Evolutionary conservation across 2,329 filamentous ascomycete genomes (phyloP).

Genomic region (Apiospora rasikravindrae): DNA sequence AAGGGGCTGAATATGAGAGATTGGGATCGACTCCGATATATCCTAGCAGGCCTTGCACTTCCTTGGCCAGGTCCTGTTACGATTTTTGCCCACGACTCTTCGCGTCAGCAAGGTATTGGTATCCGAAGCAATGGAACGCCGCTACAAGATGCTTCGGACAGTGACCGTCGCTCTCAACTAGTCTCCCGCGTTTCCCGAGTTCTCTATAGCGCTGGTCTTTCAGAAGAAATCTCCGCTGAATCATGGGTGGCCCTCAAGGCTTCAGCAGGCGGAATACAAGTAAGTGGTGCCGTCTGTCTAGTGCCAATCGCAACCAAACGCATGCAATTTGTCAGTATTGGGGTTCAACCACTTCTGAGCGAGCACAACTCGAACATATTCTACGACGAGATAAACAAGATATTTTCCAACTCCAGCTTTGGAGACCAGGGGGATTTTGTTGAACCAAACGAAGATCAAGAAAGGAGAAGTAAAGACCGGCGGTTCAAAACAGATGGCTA

Average conservation of each 20-base stretch:
- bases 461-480: conserved; percentile 27
- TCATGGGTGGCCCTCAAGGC: conserved; percentile 77
- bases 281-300: conserved; percentile 75
- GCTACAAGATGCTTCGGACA: conserved; percentile 5
- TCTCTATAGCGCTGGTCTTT: conserved; percentile 69
- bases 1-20: conserved; percentile 60
- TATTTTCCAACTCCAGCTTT: conserved; percentile 81
- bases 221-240: conserved; percentile 54
- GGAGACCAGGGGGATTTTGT: conserved; percentile 60
- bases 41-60: conserved; percentile 69
- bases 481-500: conserved; percentile 51
- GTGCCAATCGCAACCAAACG: conserved; percentile 72
- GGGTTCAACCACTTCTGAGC: conserved; percentile 67
- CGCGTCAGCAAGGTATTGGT: conserved; percentile 42
- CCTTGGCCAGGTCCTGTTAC: conserved; percentile 65
- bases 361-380: conserved; percentile 66
- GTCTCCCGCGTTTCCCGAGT: conserved; percentile 51
- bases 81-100: conserved; percentile 62
- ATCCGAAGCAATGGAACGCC: conserved; percentile 38
- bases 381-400: conserved; percentile 77
- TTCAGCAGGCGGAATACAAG: conserved; percentile 61
- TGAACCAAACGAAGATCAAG: conserved; percentile 41
- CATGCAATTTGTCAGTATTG: conserved; percentile 82
- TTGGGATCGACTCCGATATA: conserved; percentile 67
- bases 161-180: conserved; percentile 26